Base-by-base conservation (phyloP, 352 stramenopile species). In the Globisporangium perplexum region DNA sequence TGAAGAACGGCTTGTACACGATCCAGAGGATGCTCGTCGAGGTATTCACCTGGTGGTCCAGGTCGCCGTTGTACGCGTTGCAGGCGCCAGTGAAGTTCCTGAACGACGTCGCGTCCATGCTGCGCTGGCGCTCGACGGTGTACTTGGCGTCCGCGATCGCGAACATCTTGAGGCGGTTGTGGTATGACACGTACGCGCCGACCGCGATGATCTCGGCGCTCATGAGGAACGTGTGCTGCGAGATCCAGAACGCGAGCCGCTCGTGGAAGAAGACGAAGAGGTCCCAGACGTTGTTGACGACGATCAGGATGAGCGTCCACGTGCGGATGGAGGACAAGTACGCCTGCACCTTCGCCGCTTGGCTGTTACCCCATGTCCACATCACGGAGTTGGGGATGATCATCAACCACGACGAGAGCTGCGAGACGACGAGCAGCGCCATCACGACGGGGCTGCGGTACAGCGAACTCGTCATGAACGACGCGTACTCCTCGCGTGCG, bases 361-460 rank as follows among this genome's bases (percentile, higher is more conserved):
- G 39, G 1, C 66, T 77, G 49, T 52, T 53, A 36, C 68, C 68
- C 52, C 74, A 75, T 11, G 60, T 67, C 57, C 68, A 83, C 31
- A 82, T 68, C 33, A 74, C 62, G 26, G 73, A 63, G 30, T 83
- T 77, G 1, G 72, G 74, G 17, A 83, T 50, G 30, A 66, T 60
- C 3, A 77, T 57, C n/a, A 75, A 44, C 78, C 78, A 87, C 24
- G 75, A 89, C 47, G 31, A 11, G 22, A 53, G 1, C 22, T 59
- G 46, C 18, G 36, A 24, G 10, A 57, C 42, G 20, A 47, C 1
- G 18, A 54, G 15, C 17, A 54, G 24, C 18, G 35, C 22, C 15
- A 38, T 36, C 23, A 46, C 22, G 43, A 87, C 46, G 33, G 77
- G 30, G 5, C 66, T 63, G 67, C 69, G 83, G 20, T 50, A 67